Evolutionary conservation across 2,329 filamentous ascomycete genomes (phyloP).

Genomic region (Penicillium sp.): DNA sequence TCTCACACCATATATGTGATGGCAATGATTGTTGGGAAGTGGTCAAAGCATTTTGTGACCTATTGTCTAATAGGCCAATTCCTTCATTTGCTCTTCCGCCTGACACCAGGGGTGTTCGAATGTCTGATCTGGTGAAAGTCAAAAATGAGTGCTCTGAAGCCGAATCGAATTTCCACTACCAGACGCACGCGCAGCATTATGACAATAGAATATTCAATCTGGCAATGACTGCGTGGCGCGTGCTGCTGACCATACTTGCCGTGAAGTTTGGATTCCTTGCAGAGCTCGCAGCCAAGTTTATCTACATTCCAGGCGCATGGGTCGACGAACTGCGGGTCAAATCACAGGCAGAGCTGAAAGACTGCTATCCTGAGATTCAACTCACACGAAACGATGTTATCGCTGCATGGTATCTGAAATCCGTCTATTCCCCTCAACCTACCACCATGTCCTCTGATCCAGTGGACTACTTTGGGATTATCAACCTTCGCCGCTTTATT

Average conservation of each 20-base stretch:
- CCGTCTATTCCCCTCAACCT: neutral
- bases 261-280: neutral
- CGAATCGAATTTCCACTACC: neutral
- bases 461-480: neutral
- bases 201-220: neutral
- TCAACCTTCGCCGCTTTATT: neutral
- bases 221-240: neutral
- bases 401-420: neutral
- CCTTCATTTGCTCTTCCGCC: neutral
- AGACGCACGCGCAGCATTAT: neutral
- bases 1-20: neutral
- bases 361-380: neutral
- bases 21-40: neutral
- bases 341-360: neutral
- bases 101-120: neutral
- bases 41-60: neutral
- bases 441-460: neutral
- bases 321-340: neutral
- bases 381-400: neutral
- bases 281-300: neutral
- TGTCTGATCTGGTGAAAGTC: neutral
- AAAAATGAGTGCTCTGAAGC: neutral
- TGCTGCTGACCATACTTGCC: neutral
- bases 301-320: neutral
- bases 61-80: neutral